Evolutionary conservation across 2,329 filamentous ascomycete genomes (phyloP).

Genomic region (Aspergillus luchuensis): DNA sequence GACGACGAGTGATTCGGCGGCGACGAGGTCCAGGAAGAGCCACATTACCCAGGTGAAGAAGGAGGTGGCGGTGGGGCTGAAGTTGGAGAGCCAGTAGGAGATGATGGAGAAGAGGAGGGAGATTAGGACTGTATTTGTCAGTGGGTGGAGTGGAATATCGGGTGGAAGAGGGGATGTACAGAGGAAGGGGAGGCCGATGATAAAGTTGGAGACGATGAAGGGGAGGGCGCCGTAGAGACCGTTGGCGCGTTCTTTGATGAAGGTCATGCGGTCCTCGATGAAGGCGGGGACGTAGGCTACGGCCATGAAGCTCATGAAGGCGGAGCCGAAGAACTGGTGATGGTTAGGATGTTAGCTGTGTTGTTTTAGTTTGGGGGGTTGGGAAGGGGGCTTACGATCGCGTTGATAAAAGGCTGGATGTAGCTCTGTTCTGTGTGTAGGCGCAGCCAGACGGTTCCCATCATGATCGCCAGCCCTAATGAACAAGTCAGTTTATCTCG

Average conservation of each 20-base stretch:
- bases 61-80: slow-evolving; percentile 63
- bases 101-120: slow-evolving; percentile 73
- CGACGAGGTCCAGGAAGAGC: slow-evolving; percentile 81
- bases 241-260: slow-evolving; percentile 76
- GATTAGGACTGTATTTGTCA: slow-evolving; percentile 60
- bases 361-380: neutral
- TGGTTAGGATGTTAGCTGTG: neutral
- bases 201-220: slow-evolving; percentile 76
- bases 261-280: slow-evolving; percentile 74
- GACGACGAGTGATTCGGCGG: slow-evolving; percentile 80
- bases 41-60: slow-evolving; percentile 82
- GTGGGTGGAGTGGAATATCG: neutral
- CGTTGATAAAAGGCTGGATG: slow-evolving; percentile 81
- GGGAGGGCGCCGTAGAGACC: slow-evolving; percentile 74
- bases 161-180: slow-evolving; percentile 45
- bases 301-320: slow-evolving; percentile 79
- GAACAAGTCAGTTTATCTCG: slow-evolving; percentile 3
- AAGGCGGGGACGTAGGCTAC: slow-evolving; percentile 84
- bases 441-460: slow-evolving; percentile 84
- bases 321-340: slow-evolving; percentile 65
- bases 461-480: slow-evolving; percentile 73
- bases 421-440: slow-evolving; percentile 67
- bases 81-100: slow-evolving; percentile 78
- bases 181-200: slow-evolving; percentile 78
- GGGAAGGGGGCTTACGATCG: slow-evolving; percentile 55